phyloP scores from a whole-genome alignment of 208 protist genomes.

The Leishmania gerbilli region DNA sequence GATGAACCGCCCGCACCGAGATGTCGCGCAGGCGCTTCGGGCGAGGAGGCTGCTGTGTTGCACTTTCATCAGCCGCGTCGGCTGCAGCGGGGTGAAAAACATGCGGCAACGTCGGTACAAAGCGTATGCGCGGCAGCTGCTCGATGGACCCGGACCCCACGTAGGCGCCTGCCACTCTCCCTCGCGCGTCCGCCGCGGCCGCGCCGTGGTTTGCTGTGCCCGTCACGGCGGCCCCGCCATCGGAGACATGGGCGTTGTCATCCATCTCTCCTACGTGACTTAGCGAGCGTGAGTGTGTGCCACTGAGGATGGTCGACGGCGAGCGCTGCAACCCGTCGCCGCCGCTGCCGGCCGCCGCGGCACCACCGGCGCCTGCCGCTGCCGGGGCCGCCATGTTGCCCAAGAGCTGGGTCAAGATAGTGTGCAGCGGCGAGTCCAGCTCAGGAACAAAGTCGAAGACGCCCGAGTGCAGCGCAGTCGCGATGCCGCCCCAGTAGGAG shows the following conservation, averaged over 20 bases:
- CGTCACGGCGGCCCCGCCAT: background rate
- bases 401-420: slow-evolving; percentile 46
- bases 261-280: slow-evolving; percentile 4
- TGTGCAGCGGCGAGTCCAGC: slow-evolving; percentile 28
- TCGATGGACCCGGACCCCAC: slow-evolving; percentile 6
- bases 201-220: background rate
- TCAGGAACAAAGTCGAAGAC: slow-evolving; percentile 69
- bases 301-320: slow-evolving; percentile 24
- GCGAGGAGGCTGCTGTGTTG: background rate
- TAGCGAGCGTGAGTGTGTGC: slow-evolving; percentile 8
- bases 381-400: background rate
- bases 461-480: slow-evolving; percentile 61
- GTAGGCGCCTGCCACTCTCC: background rate
- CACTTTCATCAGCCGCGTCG: background rate
- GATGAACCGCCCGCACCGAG: slow-evolving; percentile 66
- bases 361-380: slow-evolving; percentile 10
- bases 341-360: background rate
- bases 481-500: slow-evolving; percentile 88
- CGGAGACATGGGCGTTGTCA: background rate
- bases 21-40: slow-evolving; percentile 52
- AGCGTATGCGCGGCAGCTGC: slow-evolving; percentile 38
- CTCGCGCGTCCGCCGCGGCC: background rate
- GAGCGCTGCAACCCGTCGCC: slow-evolving; percentile 22
- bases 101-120: slow-evolving; percentile 37
- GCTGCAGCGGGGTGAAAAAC: slow-evolving; percentile 6